Conservation (phyloP, 257 asterid species). For the Przewalskia tangutica region DNA sequence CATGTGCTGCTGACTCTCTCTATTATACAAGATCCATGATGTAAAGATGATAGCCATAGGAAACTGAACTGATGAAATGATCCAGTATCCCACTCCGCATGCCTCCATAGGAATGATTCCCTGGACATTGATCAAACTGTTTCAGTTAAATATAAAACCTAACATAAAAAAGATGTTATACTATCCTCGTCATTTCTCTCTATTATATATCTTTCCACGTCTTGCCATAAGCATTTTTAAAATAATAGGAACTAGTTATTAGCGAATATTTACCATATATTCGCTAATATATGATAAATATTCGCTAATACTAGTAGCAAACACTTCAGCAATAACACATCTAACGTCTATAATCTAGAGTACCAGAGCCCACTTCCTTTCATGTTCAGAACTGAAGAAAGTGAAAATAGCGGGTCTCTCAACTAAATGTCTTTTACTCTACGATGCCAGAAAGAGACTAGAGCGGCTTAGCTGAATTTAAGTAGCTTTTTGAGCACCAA, state of each 20-base stretch:
- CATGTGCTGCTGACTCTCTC: conserved; percentile 8
- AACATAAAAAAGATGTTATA: not conserved
- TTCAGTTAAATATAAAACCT: not conserved
- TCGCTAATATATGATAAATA: no score
- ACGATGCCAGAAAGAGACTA: not conserved
- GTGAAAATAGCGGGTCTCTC: not conserved
- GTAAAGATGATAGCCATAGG: conserved; percentile 66
- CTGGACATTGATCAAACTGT: conserved; percentile 20
- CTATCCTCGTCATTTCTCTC: not conserved
- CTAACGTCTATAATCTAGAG: not conserved
- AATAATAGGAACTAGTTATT: not conserved
- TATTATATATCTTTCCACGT: not conserved
- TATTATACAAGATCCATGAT: conserved; percentile 34
- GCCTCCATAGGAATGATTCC: conserved; percentile 48
- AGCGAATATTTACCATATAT: no score
- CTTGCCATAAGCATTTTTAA: not conserved
- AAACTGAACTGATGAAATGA: conserved; percentile 55
- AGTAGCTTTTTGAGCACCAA: not conserved
- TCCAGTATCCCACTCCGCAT: conserved; percentile 84
- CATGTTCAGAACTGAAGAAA: not conserved
- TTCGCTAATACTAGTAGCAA: no score
- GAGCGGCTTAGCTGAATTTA: not conserved
- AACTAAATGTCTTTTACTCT: not conserved
- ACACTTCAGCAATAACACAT: not conserved
- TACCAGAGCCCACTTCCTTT: not conserved